Evolutionary conservation across 768 basidiomycete genomes (phyloP), one percentile per base, ranked within the genome.

Genomic region (Boletus rubropictus): DNA sequence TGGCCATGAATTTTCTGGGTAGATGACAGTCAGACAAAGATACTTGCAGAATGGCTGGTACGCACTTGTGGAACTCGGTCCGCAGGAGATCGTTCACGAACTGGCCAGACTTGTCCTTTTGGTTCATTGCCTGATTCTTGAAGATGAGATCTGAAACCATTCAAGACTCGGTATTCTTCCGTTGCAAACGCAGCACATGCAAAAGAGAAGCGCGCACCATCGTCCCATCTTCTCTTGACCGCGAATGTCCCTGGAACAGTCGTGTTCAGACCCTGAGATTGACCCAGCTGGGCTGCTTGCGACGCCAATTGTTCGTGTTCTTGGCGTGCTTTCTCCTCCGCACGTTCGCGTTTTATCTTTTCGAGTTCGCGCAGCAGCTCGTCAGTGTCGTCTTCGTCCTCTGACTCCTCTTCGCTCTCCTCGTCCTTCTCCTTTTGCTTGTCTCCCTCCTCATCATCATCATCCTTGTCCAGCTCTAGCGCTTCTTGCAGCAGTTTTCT

Each of bases 11-110:
- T 73, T 90, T 92, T 69, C 89, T 90, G 56, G 2, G 22, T 42
- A 15, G 42, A 34, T 1, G 12, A 17, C 29, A 15, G 29, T 63
- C 25, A 63, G 43, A 45, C 28, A n/a, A 52, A 21, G 44, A 31
- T 38, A 44, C 7, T 29, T 32, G 25, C n/a, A 50, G 39, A 15
- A 21, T n/a, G 42, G 18, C 18, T 29, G 32, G 44, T 1, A 78
- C 86, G 49, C 50, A 90, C 89, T 84, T 89, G 72, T 94, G 91
- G 64, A 94, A 95, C 61, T 93, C 89, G 42, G 92, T 94, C 63
- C 95, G 78, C 50, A 98, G 68, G 41, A 97, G 73, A 68, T 98
- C 96, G 62, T 99, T 98, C 52, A 98, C 92, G 61, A 98, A 98
- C 48, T 87, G 84, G 11, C 84, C 83, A 3, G 73, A 68, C 62